These are phyloP conservation scores for Vickermania ingenoplastis DNA, from an alignment of 208 protist species.

Conservation along the genomic window DNA sequence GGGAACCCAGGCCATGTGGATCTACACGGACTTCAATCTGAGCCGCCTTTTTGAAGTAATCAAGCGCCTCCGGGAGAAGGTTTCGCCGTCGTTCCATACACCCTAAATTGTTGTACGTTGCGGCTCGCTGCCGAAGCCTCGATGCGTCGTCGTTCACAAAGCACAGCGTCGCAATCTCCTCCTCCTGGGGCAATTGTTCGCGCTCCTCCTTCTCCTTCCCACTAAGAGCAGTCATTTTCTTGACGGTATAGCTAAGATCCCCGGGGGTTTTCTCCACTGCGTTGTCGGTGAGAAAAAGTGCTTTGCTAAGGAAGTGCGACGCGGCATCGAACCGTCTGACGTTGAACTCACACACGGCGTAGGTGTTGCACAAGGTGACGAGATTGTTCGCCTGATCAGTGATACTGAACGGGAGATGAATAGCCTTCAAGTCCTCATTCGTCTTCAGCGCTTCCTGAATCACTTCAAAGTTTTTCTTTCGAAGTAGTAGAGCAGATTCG, in stretches of 20 bases:
- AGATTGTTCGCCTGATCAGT: constrained; percentile 43
- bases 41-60: constrained; percentile 57
- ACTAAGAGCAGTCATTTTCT: constrained; percentile 3
- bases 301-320: constrained; percentile 59
- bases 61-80: constrained; percentile 32
- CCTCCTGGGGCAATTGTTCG: constrained; percentile 5
- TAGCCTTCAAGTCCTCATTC: neutral
- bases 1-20: constrained; percentile 16
- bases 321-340: constrained; percentile 39
- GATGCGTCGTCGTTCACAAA: constrained; percentile 26
- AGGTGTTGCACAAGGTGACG: constrained; percentile 69
- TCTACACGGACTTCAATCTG: constrained; percentile 40
- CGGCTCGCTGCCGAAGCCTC: constrained; percentile 55
- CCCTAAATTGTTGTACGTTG: constrained; percentile 86
- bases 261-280: constrained; percentile 7
- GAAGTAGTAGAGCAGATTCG: constrained; percentile 64
- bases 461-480: constrained; percentile 17
- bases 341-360: constrained; percentile 67
- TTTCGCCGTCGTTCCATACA: constrained; percentile 79
- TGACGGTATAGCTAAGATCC: neutral
- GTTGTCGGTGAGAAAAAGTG: constrained; percentile 74
- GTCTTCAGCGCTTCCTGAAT: constrained; percentile 14
- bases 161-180: constrained; percentile 10
- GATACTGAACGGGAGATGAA: neutral
- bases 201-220: neutral